phyloP scores from a whole-genome alignment of 768 basidiomycete genomes.

The Paxillus ammoniavirescens region DNA sequence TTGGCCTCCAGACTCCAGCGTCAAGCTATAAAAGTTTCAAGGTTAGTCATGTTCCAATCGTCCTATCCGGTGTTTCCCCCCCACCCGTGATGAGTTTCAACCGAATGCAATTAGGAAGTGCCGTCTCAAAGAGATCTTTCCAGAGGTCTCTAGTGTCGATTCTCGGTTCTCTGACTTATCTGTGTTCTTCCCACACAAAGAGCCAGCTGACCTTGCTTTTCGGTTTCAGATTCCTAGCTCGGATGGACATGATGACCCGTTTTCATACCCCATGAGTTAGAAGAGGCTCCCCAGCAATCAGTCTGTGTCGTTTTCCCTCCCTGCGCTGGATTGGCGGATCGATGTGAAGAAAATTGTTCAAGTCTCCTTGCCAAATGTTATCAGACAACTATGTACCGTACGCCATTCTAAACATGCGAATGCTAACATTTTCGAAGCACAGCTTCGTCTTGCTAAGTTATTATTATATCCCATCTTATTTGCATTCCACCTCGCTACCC shows the following conservation, averaged over 20 bases:
- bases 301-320: not conserved
- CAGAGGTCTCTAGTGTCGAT: slow-evolving; percentile 31
- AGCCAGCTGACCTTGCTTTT: not conserved
- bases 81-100: slow-evolving; percentile 26
- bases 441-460: not conserved
- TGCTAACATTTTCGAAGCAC: not conserved
- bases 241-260: not conserved
- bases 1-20: too few relatives aligned
- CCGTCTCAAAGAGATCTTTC: slow-evolving; percentile 30
- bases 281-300: not conserved
- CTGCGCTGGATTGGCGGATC: not conserved
- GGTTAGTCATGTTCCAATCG: slow-evolving; percentile 18
- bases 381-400: not conserved
- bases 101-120: slow-evolving; percentile 38
- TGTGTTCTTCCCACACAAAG: not conserved
- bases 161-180: slow-evolving; percentile 32
- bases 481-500: too few relatives aligned
- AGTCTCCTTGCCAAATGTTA: not conserved
- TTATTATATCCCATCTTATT: not conserved
- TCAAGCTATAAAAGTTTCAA: not conserved
- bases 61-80: not conserved
- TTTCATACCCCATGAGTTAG: not conserved
- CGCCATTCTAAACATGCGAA: not conserved
- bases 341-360: not conserved
- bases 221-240: slow-evolving; percentile 7